Conservation (phyloP, 805 yeast genomes). For the Komagataella pseudopastoris region DNA sequence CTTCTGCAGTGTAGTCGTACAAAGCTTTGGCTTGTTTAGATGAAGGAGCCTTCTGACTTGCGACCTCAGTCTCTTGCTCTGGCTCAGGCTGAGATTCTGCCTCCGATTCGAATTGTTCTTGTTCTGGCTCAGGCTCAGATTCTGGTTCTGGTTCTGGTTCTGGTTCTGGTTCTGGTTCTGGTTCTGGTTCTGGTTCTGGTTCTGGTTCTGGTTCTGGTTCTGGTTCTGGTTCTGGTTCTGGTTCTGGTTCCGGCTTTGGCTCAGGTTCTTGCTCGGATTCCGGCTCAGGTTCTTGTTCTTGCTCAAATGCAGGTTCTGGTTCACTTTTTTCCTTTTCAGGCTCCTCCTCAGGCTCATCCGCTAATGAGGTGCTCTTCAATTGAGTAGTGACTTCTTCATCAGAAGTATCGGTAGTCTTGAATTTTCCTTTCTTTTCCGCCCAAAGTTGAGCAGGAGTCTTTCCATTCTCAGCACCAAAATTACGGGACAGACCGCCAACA, state of each 20-base stretch:
- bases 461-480: slow-evolving; percentile 58
- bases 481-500: slow-evolving; percentile 45
- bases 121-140: slow-evolving; percentile 6
- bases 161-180: slow-evolving; percentile 9
- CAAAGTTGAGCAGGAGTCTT: slow-evolving; percentile 91
- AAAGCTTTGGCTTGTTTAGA: slow-evolving; percentile 52
- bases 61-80: slow-evolving; percentile 4
- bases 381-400: slow-evolving; percentile 18
- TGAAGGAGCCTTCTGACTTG: slow-evolving; percentile 3
- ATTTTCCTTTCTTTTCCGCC: slow-evolving; percentile 82
- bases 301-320: slow-evolving; percentile 1
- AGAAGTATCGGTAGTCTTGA: slow-evolving; percentile 24
- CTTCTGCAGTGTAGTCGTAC: slow-evolving; percentile 67
- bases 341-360: slow-evolving; percentile 10
- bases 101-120: slow-evolving; percentile 7
- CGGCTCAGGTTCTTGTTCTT: slow-evolving; percentile 3
- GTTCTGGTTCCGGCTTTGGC: slow-evolving; percentile 9
- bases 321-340: slow-evolving; percentile 1
- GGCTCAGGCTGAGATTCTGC: slow-evolving; percentile 7
- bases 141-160: slow-evolving; percentile 9
- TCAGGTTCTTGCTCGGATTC: slow-evolving; percentile 1
- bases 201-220: slow-evolving; percentile 3
- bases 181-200: too few species aligned
- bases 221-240: slow-evolving; percentile 10
- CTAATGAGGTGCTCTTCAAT: slow-evolving; percentile 1